Base-by-base conservation (phyloP, 108 stramenopile species). In the Cyclotella sp. region DNA sequence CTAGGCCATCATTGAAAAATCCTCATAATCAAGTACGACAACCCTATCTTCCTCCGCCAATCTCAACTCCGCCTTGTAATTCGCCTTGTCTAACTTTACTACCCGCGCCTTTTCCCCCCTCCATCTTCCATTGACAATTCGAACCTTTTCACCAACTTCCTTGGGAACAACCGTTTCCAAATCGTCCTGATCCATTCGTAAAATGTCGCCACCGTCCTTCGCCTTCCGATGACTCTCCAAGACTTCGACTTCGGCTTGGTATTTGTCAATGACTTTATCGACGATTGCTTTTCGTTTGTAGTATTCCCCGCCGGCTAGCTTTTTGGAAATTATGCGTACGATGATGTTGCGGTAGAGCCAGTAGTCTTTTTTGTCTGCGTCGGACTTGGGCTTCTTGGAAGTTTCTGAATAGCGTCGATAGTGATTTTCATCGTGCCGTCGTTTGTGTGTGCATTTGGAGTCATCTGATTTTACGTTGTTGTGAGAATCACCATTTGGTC, bases 111-210 rank as follows among this genome's bases (percentile, higher is more conserved):
- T 82, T 67, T 77, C 68, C 14, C 94, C 94, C 27, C 93, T 74
- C 29, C 83, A 82, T 34, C 68, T 65, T 16, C 96, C 96, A 75
- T 86, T 89, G 9, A 97, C 44, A 26, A 97, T 88, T 29, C 85
- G 71, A 2, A 97, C 96, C 52, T 85, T 83, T 28, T 85, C 78
- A 27, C 86, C 89, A 14, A 53, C 10, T 26, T 83, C 72, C 49
- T 91, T 91, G 0, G 93, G 93, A 51, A 97, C 73, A 8, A 97
- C 96, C 0, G 96, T 97, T 76, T 95, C 94, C 69, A 97, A 85
- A 79, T 95, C 89, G 53, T 94, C 86, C 72, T 97, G 96, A 72
- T 95, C 93, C 11, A 97, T 49, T 43, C 75, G 64, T 46, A 97
- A 52, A 16, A 92, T 68, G 66, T 89, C 89, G 12, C 85, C 91